Percentiles rank a stretch among this genome's conserved stretches.
These are phyloP conservation scores for Termitomyces sp. DNA, from an alignment of 1,284 basidiomycete species.

Conservation along the genomic window DNA sequence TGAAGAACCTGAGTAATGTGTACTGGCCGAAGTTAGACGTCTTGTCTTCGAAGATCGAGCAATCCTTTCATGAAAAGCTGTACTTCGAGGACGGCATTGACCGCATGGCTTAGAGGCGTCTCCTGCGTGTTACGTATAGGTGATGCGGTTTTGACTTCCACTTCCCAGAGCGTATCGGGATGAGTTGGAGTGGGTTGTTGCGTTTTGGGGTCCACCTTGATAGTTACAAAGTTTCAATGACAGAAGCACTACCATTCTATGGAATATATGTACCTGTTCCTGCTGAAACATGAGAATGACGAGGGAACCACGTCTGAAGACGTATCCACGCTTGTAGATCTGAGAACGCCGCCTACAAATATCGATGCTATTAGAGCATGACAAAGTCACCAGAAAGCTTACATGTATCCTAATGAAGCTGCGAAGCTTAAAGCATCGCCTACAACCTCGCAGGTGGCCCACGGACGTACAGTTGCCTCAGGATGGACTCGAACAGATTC, in stretches of 20 bases:
- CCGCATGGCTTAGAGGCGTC: conserved; percentile 52
- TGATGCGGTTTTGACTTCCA: conserved; percentile 74
- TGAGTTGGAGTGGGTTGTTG: conserved; percentile 68
- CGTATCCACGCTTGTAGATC: conserved; percentile 73
- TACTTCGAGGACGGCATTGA: conserved; percentile 71
- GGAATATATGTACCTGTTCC: conserved; percentile 53
- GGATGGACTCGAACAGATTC: conserved; percentile 73
- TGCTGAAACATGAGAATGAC: conserved; percentile 80
- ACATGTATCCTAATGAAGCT: conserved; percentile 70
- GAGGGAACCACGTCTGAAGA: conserved; percentile 62
- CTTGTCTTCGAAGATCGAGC: conserved; percentile 64
- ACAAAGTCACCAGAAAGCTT: conserved; percentile 19
- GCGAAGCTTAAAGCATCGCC: conserved; percentile 76
- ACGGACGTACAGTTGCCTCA: conserved; percentile 76
- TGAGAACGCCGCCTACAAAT: conserved; percentile 56
- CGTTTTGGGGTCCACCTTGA: conserved; percentile 60
- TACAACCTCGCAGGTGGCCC: conserved; percentile 69
- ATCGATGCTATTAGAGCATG: not conserved
- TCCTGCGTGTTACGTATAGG: conserved; percentile 72
- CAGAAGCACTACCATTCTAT: conserved; percentile 2
- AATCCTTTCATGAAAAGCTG: conserved; percentile 77
- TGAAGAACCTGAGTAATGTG: conserved; percentile 25
- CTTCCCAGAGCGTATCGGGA: conserved; percentile 73
- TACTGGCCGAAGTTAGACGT: conserved; percentile 32
- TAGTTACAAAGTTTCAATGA: conserved; percentile 22